Base-by-base conservation (phyloP, 2,329 filamentous ascomycete species). In the Cladophialophora carrionii region DNA sequence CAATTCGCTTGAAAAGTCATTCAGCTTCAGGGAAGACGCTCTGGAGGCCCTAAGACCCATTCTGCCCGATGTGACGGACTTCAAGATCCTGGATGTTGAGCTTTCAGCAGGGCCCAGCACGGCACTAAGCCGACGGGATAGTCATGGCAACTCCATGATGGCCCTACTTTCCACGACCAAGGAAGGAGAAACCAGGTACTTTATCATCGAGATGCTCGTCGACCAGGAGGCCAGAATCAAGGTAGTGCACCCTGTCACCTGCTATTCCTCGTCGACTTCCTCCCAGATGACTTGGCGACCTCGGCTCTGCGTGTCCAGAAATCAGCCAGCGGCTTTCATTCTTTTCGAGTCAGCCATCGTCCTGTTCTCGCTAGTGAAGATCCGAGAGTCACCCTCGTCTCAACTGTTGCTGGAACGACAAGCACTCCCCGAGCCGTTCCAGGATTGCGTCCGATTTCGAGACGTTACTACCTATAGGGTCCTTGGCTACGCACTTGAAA, bases 401-500 rank as follows among this genome's bases (percentile, higher is more conserved):
- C 92, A 96, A 74, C 82, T 96, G 3, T 84, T 90, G 68, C 80
- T 85, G 62, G 88, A 90, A 61, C 88, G 83, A 43, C 84, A 88
- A 71, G 80, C 85, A 12, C 74, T 88, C 24, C 85, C 87, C 0
- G 79, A 88, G 20, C 84, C 87, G 0, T 97, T 93, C 71, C 92
- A 98, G 75, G 95, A 99, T 75, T 87, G 90, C 1, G 83, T 99
- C 41, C 90, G 93, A 72, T 88, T 99, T 64, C 87, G 89, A 46
- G 74, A 79, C 26, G 81, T 81, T 61, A 77, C 78, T 32, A 77
- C 79, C 37, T 79, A 84, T 52, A 76, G 80, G 54, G 76, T 87
- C 29, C 75, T 84, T 54, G 84, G 83, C 8, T 77, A 77, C 64
- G 80, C 78, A 32, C 72, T 79, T 24, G 85, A 88, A 70, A 75